Evolutionary conservation across 768 basidiomycete species (phyloP), one percentile per base, ranked within the genome.

Genomic region (Paxillus involutus): DNA sequence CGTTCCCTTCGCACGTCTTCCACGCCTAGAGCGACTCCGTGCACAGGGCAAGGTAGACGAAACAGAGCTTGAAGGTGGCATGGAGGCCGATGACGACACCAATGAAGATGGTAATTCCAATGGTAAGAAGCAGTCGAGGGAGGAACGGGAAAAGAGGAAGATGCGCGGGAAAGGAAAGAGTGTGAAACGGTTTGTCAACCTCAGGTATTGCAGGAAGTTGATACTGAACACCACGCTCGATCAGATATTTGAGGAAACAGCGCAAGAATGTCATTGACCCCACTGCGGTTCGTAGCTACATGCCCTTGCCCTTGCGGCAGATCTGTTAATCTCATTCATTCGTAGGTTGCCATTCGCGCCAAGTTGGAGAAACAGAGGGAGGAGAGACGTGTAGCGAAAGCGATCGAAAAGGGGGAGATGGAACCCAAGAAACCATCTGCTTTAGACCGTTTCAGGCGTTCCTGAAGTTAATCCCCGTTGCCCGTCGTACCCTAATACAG

Each of bases 261-360:
- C 84, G 92, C 68, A 94, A 95, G 77, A 97, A 98, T 64, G 91
- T 98, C 45, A 83, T 98, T 57, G 94, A 98, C 67, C 91, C 92
- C 21, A 78, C 80, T 21, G 78, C 81, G 21, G 89, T 91, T 51
- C 51, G 81, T 75, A 13, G 44, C 29, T 9, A 14, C 39, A 6
- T 7, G 12, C 9, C 16, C 4, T 8, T 24, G 9, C 2, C 14
- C 29, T 61, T 50, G 19, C 0, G 6, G 14, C 61, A 3, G 10
- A 41, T 24, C 14, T 1, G 45, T 33, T 48, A 1, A 48, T 3
- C 0, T 21, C 39, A 16, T 40, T 35, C 49, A 43, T 11, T 9
- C 48, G 4, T 19, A 81, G 70, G 77, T 82, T n/a, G 84, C 86
- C 1, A 79, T 88, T 52, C 83, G 86, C 9, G 80, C 80, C 43